A percentile compares a stretch with the other conserved stretches of the same genome.
These are phyloP conservation scores for Glycine latifolia DNA, from an alignment of 306 rosid species.

Conservation along the genomic window DNA sequence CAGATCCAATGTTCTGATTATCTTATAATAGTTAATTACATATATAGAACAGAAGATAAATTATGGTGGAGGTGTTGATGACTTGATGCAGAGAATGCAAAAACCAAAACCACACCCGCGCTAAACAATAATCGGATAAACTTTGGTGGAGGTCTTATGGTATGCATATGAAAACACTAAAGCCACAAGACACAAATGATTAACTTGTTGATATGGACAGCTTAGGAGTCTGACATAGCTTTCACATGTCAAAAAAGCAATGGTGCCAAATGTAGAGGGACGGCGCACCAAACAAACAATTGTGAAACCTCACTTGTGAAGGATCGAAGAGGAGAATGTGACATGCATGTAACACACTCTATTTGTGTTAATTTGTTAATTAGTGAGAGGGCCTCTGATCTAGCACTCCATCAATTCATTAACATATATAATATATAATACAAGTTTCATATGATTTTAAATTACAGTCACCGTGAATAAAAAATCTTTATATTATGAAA, in stretches of 20 bases:
- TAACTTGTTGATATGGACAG: constrained; percentile 61
- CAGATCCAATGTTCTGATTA: neutral
- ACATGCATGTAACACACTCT: constrained; percentile 23
- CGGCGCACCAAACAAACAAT: constrained; percentile 73
- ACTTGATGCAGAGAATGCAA: neutral
- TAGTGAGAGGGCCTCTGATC: constrained; percentile 8
- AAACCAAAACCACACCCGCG: neutral
- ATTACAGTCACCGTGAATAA: too few relatives aligned
- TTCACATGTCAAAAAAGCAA: constrained; percentile 53
- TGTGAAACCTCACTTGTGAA: constrained; percentile 9
- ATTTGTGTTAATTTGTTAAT: neutral
- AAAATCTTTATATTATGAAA: too few relatives aligned
- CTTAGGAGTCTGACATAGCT: constrained; percentile 53
- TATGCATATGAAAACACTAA: constrained; percentile 43
- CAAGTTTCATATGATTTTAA: too few relatives aligned
- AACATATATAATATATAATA: constrained; percentile 1
- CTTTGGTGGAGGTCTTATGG: constrained; percentile 50
- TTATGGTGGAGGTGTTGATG: constrained; percentile 27
- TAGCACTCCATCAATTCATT: neutral
- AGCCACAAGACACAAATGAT: constrained; percentile 57
- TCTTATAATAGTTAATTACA: neutral
- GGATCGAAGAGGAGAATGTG: constrained; percentile 30
- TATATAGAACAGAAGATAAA: neutral
- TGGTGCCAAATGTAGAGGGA: constrained; percentile 72
- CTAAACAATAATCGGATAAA: constrained; percentile 1